Conservation (phyloP, 1,284 basidiomycete genomes). For the Flammula alnicola region DNA sequence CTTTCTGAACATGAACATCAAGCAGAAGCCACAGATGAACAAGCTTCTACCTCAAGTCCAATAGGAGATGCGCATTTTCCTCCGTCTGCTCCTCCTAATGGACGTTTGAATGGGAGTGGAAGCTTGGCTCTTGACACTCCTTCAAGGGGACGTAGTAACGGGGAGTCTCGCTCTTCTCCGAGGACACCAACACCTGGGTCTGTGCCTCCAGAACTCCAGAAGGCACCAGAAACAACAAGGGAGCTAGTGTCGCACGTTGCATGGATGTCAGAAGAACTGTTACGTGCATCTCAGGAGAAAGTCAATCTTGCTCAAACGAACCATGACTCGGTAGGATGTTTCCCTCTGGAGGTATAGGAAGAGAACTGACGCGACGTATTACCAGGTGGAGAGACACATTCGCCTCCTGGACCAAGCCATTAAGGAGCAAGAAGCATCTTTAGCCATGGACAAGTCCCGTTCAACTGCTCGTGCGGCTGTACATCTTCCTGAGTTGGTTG, state of each 20-base stretch:
- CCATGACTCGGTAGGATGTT: constrained; percentile 60
- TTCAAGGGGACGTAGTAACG: neutral
- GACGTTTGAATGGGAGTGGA: neutral
- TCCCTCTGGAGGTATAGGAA: neutral
- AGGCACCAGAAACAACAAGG: constrained; percentile 44
- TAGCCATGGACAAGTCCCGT: constrained; percentile 56
- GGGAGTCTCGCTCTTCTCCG: constrained; percentile 1
- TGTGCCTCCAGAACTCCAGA: constrained; percentile 28
- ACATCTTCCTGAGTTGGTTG: constrained; percentile 61
- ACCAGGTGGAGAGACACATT: constrained; percentile 69
- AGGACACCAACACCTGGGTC: constrained; percentile 11
- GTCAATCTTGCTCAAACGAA: constrained; percentile 71
- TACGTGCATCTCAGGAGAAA: constrained; percentile 73
- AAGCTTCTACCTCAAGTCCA: neutral
- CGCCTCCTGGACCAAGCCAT: constrained; percentile 77
- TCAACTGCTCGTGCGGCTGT: constrained; percentile 58
- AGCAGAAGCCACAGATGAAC: neutral
- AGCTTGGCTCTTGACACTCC: neutral
- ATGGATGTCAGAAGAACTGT: constrained; percentile 59
- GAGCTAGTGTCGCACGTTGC: constrained; percentile 61
- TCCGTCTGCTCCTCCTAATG: constrained; percentile 1
- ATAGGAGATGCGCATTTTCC: neutral
- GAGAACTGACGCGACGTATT: neutral
- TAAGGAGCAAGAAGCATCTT: constrained; percentile 68
- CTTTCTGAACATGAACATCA: constrained; percentile 4